A percentile compares a stretch with the other conserved stretches of the same genome.
These are phyloP conservation scores for Trichosporon sp. DNA, from an alignment of 1,284 basidiomycete species.

Conservation along the genomic window DNA sequence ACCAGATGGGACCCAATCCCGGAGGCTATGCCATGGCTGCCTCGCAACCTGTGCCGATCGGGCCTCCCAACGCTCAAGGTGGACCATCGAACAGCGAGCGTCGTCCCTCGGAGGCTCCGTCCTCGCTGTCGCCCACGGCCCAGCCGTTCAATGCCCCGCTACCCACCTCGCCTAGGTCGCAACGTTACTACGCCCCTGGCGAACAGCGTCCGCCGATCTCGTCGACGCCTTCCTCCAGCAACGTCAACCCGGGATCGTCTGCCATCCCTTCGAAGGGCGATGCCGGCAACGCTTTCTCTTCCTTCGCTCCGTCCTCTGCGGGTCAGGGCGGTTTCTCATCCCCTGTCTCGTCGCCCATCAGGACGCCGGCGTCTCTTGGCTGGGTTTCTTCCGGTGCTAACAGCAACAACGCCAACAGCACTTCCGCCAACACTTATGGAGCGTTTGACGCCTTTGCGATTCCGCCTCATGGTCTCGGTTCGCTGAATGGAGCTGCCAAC, in stretches of 20 bases:
- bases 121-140: slow-evolving; percentile 42
- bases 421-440: slow-evolving; percentile 13
- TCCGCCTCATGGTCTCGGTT: slow-evolving; percentile 16
- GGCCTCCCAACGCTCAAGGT: slow-evolving; percentile 12
- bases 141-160: slow-evolving; percentile 41
- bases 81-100: slow-evolving; percentile 7
- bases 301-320: slow-evolving; percentile 16
- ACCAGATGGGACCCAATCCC: slow-evolving; percentile 12
- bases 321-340: slow-evolving; percentile 25
- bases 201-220: slow-evolving; percentile 8
- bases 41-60: slow-evolving; percentile 18
- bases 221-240: not conserved
- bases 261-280: slow-evolving; percentile 8
- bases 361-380: slow-evolving; percentile 36
- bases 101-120: slow-evolving; percentile 15
- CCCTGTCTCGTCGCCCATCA: slow-evolving; percentile 39
- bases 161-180: slow-evolving; percentile 37
- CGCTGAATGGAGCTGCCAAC: slow-evolving; percentile 37
- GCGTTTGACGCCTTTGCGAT: slow-evolving; percentile 23
- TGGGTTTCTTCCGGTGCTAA: slow-evolving; percentile 30
- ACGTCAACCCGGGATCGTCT: not conserved
- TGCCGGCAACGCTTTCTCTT: slow-evolving; percentile 11
- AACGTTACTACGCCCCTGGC: slow-evolving; percentile 25
- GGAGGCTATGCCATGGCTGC: slow-evolving; percentile 9
- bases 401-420: not conserved